Conservation (phyloP, 495 filamentous ascomycete genomes). For the Penicillium chermesinum region DNA sequence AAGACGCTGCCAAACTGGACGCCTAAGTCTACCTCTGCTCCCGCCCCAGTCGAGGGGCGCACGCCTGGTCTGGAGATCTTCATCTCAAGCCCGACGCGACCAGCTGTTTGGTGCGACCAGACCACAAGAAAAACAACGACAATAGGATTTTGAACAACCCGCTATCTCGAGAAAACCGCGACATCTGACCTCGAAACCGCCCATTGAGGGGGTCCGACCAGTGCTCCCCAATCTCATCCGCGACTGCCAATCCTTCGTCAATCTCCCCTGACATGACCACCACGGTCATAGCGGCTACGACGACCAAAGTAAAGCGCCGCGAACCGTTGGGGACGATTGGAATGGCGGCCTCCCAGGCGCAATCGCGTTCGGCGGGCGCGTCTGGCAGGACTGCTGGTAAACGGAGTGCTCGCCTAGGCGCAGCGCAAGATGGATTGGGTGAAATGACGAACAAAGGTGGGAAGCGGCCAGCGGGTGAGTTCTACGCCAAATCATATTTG, state of each 20-base stretch:
- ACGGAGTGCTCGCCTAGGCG: conserved; percentile 37
- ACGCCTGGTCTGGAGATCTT: background rate
- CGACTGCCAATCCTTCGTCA: conserved; percentile 8
- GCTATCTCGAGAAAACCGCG: conserved; percentile 1
- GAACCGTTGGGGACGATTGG: conserved; percentile 39
- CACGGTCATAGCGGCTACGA: conserved; percentile 38
- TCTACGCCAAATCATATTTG: no score
- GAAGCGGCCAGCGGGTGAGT: conserved; percentile 47
- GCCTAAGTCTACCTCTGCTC: background rate
- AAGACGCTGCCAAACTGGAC: background rate
- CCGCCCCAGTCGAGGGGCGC: conserved; percentile 3
- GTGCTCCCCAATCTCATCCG: conserved; percentile 1
- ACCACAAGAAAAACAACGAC: background rate
- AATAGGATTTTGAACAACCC: background rate
- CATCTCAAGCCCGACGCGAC: background rate
- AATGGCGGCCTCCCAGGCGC: conserved; percentile 43
- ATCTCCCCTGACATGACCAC: conserved; percentile 42
- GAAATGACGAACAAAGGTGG: conserved; percentile 24
- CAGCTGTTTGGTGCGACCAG: conserved; percentile 2
- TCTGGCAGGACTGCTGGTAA: conserved; percentile 21
- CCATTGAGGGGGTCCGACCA: background rate
- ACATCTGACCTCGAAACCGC: background rate
- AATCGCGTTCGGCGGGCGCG: conserved; percentile 36
- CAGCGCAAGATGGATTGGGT: conserved; percentile 35
- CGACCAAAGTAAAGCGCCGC: conserved; percentile 41